Percentiles rank a stretch among this genome's conserved stretches.
phyloP scores from a whole-genome alignment of 2,329 filamentous ascomycete genomes.

The Aureobasidium sp. region DNA sequence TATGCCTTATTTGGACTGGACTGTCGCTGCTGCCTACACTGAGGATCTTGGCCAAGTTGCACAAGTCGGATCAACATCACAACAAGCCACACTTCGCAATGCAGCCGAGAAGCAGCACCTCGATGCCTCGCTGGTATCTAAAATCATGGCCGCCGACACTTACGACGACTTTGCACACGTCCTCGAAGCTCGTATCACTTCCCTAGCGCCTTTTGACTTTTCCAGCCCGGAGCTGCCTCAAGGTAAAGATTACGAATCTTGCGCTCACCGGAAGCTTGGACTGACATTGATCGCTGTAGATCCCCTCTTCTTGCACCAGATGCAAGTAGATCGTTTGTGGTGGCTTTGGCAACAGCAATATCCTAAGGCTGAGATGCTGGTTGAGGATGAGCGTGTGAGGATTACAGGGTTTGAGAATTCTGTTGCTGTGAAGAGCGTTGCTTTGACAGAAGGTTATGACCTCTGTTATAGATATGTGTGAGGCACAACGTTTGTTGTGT shows the following conservation, averaged over 20 bases:
- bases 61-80: conserved; percentile 22
- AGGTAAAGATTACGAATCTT: conserved; percentile 16
- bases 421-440: conserved; percentile 28
- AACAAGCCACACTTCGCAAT: conserved; percentile 26
- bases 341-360: conserved; percentile 28
- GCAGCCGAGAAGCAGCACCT: conserved; percentile 14
- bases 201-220: conserved; percentile 26
- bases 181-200: conserved; percentile 26
- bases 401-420: conserved; percentile 25
- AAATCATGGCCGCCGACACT: conserved; percentile 21
- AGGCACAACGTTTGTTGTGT: background rate
- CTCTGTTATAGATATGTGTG: conserved; percentile 30
- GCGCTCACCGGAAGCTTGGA: background rate
- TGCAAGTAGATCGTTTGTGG: conserved; percentile 24
- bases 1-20: conserved; percentile 34
- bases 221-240: conserved; percentile 26
- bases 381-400: conserved; percentile 27
- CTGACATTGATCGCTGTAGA: conserved; percentile 2
- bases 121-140: conserved; percentile 1
- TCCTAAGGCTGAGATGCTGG: conserved; percentile 25
- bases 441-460: conserved; percentile 25
- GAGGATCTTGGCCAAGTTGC: conserved; percentile 27
- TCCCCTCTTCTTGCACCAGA: conserved; percentile 25
- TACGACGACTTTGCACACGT: conserved; percentile 32
- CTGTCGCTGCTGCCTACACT: conserved; percentile 25